Evolutionary conservation across 2,329 filamentous ascomycete genomes (phyloP).

Genomic region (Scedosporium apiospermum): DNA sequence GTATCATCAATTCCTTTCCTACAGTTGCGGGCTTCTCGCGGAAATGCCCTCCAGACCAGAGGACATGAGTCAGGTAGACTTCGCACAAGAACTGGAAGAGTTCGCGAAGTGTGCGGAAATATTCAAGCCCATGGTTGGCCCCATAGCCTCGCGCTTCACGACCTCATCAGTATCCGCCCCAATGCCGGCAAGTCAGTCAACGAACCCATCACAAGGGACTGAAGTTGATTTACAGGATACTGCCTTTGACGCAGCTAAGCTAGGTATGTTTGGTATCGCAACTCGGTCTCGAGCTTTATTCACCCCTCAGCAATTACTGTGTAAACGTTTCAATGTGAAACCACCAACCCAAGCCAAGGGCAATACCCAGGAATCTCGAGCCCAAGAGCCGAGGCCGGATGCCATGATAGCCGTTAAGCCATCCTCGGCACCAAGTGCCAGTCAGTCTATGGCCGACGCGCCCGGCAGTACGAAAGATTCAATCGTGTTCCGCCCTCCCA

Average conservation of each 20-base stretch:
- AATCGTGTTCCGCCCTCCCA: conserved; percentile 1
- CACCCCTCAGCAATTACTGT: conserved; percentile 58
- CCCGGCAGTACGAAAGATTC: not conserved
- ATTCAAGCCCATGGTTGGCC: conserved; percentile 83
- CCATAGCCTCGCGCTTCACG: conserved; percentile 92
- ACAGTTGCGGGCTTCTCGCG: conserved; percentile 18
- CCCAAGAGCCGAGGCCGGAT: no score
- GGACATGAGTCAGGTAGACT: conserved; percentile 48
- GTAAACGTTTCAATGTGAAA: conserved; percentile 87
- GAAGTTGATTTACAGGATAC: conserved; percentile 46
- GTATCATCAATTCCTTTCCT: conserved; percentile 73
- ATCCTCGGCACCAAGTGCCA: not conserved
- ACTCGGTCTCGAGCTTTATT: not conserved
- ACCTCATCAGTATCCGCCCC: conserved; percentile 45
- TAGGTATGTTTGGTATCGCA: conserved; percentile 77
- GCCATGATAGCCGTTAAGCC: no score
- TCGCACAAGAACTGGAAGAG: conserved; percentile 68
- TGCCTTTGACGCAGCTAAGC: conserved; percentile 73
- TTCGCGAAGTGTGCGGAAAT: conserved; percentile 59
- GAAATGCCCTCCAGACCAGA: conserved; percentile 33
- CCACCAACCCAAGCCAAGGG: conserved; percentile 50
- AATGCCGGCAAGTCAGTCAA: conserved; percentile 12
- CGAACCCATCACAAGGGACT: not conserved
- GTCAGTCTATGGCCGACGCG: not conserved
- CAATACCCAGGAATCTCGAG: not conserved